A percentile compares a stretch with the other conserved stretches of the same genome.
These are phyloP conservation scores for Rubroboletus pulcherrimus DNA, from an alignment of 768 basidiomycete species.

Conservation along the genomic window DNA sequence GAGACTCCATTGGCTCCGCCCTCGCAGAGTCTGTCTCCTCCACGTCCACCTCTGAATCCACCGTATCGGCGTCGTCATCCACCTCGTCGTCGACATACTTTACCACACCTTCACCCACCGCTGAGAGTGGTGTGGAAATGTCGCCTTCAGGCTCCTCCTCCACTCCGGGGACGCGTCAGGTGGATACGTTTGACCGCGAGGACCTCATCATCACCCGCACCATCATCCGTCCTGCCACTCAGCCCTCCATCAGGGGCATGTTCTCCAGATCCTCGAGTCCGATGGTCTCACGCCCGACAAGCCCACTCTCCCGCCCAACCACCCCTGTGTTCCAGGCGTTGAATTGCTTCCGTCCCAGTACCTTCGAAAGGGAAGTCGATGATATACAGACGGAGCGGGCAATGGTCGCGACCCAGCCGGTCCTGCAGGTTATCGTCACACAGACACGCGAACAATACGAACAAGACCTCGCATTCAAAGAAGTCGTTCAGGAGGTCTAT, in stretches of 20 bases:
- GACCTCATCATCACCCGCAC: slow-evolving; percentile 35
- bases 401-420: slow-evolving; percentile 13
- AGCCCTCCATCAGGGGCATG: slow-evolving; percentile 18
- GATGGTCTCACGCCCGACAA: slow-evolving; percentile 26
- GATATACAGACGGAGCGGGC: slow-evolving; percentile 23
- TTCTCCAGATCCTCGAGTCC: slow-evolving; percentile 33
- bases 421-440: slow-evolving; percentile 33
- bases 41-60: slow-evolving; percentile 7
- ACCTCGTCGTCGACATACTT: slow-evolving; percentile 22
- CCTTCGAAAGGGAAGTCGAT: slow-evolving; percentile 33
- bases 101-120: slow-evolving; percentile 14
- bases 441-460: slow-evolving; percentile 33
- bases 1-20: slow-evolving; percentile 17
- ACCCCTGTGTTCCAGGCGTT: slow-evolving; percentile 25
- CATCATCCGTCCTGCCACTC: slow-evolving; percentile 34
- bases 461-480: slow-evolving; percentile 32
- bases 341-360: slow-evolving; percentile 33
- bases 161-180: slow-evolving; percentile 13
- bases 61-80: slow-evolving; percentile 5
- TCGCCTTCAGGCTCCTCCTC: slow-evolving; percentile 7
- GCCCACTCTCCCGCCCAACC: slow-evolving; percentile 21
- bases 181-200: slow-evolving; percentile 29
- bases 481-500: slow-evolving; percentile 24
- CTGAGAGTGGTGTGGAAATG: slow-evolving; percentile 6
- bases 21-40: slow-evolving; percentile 16